These are phyloP conservation scores for Citrus cavaleriei DNA, from an alignment of 345 rosid species.

Conservation along the genomic window DNA sequence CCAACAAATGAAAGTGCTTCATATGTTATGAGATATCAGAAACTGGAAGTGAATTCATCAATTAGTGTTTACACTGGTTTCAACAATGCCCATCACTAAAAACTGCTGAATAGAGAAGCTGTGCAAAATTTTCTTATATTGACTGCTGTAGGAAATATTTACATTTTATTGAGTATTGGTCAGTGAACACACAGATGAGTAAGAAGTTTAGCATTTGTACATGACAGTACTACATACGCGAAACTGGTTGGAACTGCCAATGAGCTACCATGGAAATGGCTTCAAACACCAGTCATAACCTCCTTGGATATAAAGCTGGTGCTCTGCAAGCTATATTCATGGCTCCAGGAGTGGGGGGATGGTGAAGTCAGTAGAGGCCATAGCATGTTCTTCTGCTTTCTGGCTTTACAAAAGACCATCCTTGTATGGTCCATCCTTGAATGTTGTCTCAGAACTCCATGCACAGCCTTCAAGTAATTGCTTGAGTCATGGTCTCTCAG, in stretches of 20 bases:
- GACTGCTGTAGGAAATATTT: not conserved
- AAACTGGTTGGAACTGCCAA: not conserved
- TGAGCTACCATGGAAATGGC: not conserved
- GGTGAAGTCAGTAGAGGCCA: constrained; percentile 83
- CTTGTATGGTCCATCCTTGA: constrained; percentile 26
- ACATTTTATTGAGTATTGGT: constrained; percentile 2
- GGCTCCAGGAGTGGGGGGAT: constrained; percentile 41
- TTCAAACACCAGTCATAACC: constrained; percentile 54
- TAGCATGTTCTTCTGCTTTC: constrained; percentile 32
- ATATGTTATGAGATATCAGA: too few species aligned
- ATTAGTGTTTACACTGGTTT: too few species aligned
- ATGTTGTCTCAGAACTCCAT: constrained; percentile 59
- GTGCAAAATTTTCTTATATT: not conserved
- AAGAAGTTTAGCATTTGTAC: constrained; percentile 1
- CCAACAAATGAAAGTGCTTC: too few species aligned
- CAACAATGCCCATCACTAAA: too few species aligned
- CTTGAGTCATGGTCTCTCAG: constrained; percentile 89
- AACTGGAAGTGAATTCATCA: too few species aligned
- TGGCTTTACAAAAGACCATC: constrained; percentile 19
- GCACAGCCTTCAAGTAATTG: constrained; percentile 78
- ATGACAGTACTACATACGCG: not conserved
- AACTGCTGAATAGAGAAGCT: not conserved
- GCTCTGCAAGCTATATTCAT: constrained; percentile 30
- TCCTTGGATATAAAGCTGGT: constrained; percentile 31
- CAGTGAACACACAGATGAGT: not conserved